These are phyloP conservation scores for Cercospora canescens DNA, from an alignment of 2,329 filamentous ascomycete genomes.

Conservation along the genomic window DNA sequence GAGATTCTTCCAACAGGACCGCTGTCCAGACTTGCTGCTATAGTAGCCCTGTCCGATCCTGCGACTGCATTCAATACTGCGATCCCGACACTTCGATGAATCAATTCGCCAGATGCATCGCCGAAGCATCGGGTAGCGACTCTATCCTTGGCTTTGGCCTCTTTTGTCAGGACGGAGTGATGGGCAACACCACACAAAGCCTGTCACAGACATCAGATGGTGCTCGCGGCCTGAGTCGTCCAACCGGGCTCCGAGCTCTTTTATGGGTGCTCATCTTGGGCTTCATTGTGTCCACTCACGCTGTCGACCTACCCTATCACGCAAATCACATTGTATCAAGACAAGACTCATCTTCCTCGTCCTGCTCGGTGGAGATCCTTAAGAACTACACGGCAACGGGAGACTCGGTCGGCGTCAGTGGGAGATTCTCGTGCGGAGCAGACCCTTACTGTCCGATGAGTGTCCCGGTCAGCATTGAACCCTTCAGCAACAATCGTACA, in stretches of 20 bases:
- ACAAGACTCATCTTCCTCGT: neutral
- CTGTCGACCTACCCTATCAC: neutral
- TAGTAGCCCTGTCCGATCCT: neutral
- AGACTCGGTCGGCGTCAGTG: neutral
- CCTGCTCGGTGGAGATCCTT: neutral
- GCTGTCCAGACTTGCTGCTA: neutral
- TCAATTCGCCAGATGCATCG: neutral
- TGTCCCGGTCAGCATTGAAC: neutral
- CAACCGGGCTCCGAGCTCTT: neutral
- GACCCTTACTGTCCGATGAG: neutral
- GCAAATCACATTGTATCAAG: neutral
- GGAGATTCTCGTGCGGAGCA: neutral
- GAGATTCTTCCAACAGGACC: neutral
- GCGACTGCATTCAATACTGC: neutral
- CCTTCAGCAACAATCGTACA: constrained; percentile 18
- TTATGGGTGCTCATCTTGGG: neutral
- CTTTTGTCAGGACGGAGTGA: neutral
- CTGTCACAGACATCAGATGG: neutral
- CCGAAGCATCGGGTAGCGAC: neutral
- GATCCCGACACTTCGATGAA: neutral
- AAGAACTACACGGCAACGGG: neutral
- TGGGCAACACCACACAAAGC: neutral
- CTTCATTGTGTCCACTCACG: neutral
- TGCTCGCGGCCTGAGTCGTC: neutral
- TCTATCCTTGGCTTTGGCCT: neutral